A percentile compares a stretch with the other conserved stretches of the same genome.
phyloP scores from a whole-genome alignment of 2,329 filamentous ascomycete species.

The Diaporthe batatas region DNA sequence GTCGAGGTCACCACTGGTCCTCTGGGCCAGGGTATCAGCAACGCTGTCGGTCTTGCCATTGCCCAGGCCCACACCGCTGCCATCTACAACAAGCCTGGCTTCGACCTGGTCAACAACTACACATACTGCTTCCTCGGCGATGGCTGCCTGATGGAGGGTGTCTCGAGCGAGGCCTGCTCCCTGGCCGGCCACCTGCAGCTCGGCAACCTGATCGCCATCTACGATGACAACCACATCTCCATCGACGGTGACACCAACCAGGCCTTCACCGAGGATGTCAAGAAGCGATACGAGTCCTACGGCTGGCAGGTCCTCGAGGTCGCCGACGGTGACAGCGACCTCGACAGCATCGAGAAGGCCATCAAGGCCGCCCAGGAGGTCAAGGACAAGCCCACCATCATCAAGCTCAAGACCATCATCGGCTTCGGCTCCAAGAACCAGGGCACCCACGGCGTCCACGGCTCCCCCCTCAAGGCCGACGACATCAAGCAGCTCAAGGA shows the following conservation, averaged over 20 bases:
- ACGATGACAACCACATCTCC: constrained; percentile 98
- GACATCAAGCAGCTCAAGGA: constrained; percentile 94
- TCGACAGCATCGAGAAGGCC: constrained; percentile 88
- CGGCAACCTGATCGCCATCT: constrained; percentile 96
- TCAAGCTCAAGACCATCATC: constrained; percentile 97
- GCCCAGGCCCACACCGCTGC: constrained; percentile 92
- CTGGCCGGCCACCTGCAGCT: constrained; percentile 96
- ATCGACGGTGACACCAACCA: constrained; percentile 95
- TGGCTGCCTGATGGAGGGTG: constrained; percentile 98
- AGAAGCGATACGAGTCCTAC: constrained; percentile 95
- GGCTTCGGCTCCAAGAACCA: constrained; percentile 94
- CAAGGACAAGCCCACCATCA: constrained; percentile 96
- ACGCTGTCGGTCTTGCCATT: constrained; percentile 97
- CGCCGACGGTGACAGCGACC: constrained; percentile 88
- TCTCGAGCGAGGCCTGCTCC: constrained; percentile 92
- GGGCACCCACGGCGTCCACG: constrained; percentile 96
- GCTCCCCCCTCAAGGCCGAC: constrained; percentile 93
- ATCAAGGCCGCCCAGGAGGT: constrained; percentile 87
- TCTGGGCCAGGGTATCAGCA: constrained; percentile 96
- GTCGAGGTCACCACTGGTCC: constrained; percentile 98
- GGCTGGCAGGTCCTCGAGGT: constrained; percentile 94
- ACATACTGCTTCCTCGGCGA: constrained; percentile 98
- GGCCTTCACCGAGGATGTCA: constrained; percentile 96
- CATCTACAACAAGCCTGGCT: constrained; percentile 96
- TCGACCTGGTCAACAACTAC: constrained; percentile 93